Evolutionary conservation across 2,329 filamentous ascomycete genomes (phyloP).

Genomic region (Aspergillus sp.): DNA sequence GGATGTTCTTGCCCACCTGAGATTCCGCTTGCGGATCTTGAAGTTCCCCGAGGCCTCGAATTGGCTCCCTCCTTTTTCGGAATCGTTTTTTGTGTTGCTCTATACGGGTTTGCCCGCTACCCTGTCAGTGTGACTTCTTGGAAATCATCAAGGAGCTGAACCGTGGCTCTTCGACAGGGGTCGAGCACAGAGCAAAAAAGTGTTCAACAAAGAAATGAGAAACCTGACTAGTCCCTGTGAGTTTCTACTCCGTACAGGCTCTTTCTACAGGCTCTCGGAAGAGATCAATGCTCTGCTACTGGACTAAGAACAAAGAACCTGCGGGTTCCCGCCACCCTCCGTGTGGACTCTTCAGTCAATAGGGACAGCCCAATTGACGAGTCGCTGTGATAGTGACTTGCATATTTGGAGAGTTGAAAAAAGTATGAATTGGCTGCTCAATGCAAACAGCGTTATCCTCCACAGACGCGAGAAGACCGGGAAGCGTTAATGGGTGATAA

Average conservation of each 20-base stretch:
- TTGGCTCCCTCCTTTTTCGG: not conserved
- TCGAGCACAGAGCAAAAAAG: not conserved
- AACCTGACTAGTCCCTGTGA: not conserved
- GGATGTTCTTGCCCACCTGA: not conserved
- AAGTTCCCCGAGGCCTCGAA: not conserved
- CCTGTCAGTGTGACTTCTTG: not conserved
- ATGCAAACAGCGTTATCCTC: constrained; percentile 2
- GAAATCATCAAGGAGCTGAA: not conserved
- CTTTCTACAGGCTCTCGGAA: not conserved
- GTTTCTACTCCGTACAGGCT: not conserved
- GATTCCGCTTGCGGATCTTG: not conserved
- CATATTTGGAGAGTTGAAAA: not conserved
- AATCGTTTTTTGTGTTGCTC: not conserved
- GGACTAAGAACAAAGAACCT: constrained; percentile 9
- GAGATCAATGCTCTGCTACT: not conserved
- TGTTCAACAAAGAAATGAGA: not conserved
- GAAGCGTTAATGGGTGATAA: constrained; percentile 12
- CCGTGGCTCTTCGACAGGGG: not conserved
- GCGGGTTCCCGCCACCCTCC: not conserved
- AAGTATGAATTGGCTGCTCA: not conserved
- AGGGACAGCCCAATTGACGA: not conserved
- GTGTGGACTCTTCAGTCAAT: not conserved
- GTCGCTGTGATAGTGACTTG: not conserved
- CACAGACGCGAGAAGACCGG: not conserved
- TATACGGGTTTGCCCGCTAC: not conserved